Base-by-base conservation (phyloP, 2,329 filamentous ascomycete genomes). In the Colletotrichum spaethianum region DNA sequence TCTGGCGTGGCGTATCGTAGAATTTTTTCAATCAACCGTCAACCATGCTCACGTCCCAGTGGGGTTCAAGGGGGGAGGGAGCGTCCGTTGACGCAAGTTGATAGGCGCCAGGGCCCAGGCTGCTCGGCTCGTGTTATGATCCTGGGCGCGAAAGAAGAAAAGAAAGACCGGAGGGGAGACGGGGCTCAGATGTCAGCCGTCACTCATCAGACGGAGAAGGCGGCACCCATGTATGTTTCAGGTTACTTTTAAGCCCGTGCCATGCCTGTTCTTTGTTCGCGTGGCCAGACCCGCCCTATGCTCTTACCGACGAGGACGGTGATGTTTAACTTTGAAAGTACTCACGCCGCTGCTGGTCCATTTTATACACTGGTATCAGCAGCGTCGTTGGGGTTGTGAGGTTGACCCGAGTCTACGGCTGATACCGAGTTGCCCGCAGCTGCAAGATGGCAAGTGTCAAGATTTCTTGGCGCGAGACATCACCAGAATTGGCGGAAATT, bases 151-250 rank as follows among this genome's bases (percentile, higher is more conserved):
- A 7, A n/a, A 52, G 33, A 40, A 44, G 40, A n/a, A 33, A 63
- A 59, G 53, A 53, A 31, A 23, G 44, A 59, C 7, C 18, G 40
- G 50, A 69, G 28, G 31, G 63, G 38, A 44, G 57, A 57, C 26
- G 67, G 55, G 63, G 60, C 70, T 60, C 67, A 61, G 70, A 56
- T 70, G 61, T 42, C 66, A 70, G 55, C 67, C 70, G 61, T 73
- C 70, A 73, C 55, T 71, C 55, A 73, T 73, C 70, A 71, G 70
- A 73, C 67, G 70, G 66, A 72, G 50, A 42, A 63, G 61, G 60
- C 28, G 48, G 42, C 31, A 50, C 33, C 67, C 53, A 23, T 72
- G 60, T 64, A 62, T 73, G 72, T 73, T 73, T 73, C 72, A 73
- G 72, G 72, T 73, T 44, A 62, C 69, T 55, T 72, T 66, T 38